Conservation (phyloP, 495 filamentous ascomycete species). For the Penicillium samsonianum region DNA sequence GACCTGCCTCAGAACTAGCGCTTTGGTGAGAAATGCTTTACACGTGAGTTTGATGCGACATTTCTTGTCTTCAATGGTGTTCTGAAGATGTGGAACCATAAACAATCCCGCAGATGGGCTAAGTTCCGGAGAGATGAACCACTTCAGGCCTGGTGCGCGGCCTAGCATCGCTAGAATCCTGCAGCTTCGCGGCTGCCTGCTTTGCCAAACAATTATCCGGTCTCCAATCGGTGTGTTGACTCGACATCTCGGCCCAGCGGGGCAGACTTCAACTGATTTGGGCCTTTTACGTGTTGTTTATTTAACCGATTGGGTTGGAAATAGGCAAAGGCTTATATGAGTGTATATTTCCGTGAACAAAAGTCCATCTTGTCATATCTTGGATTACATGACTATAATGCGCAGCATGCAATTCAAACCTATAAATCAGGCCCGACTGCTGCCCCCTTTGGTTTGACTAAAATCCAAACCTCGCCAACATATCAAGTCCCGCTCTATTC, state of each 20-base stretch:
- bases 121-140: constrained; percentile 17
- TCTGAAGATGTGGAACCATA: constrained; percentile 15
- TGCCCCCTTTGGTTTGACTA: no score
- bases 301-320: constrained; percentile 3
- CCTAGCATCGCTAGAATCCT: constrained; percentile 4
- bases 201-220: neutral
- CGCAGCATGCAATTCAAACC: neutral
- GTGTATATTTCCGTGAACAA: neutral
- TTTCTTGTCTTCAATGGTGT: neutral
- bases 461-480: neutral
- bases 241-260: neutral
- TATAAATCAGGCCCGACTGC: constrained; percentile 1
- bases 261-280: neutral
- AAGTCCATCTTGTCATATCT: neutral
- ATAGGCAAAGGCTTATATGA: neutral
- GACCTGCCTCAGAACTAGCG: constrained; percentile 11
- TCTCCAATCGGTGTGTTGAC: neutral
- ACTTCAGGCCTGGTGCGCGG: constrained; percentile 17
- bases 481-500: neutral
- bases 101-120: constrained; percentile 12
- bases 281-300: neutral
- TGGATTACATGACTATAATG: neutral
- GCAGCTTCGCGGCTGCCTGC: neutral
- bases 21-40: constrained; percentile 15
- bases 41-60: constrained; percentile 13